Evolutionary conservation across 306 rosid species (phyloP).

Genomic region (Vigna unguiculata): DNA sequence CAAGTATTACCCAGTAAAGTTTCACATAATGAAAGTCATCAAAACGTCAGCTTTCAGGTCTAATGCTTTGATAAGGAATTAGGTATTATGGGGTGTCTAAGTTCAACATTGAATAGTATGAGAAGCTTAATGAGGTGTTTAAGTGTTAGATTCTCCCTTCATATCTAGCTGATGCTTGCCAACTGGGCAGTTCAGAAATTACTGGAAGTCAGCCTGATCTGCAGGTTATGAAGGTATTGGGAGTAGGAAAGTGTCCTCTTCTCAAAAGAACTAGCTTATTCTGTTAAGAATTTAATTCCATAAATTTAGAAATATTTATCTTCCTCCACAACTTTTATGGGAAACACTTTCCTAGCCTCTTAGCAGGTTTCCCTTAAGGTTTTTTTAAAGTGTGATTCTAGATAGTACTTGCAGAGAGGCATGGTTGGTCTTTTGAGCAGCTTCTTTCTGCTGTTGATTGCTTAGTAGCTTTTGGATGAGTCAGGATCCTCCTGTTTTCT

Average conservation of each 20-base stretch:
- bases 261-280: neutral
- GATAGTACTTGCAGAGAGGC: constrained; percentile 3
- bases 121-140: no score
- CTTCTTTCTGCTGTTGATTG: neutral
- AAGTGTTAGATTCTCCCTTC: no score
- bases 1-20: no score
- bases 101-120: no score
- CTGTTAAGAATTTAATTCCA: neutral
- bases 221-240: constrained; percentile 31
- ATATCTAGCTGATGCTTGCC: no score
- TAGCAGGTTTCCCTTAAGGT: neutral
- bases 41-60: no score
- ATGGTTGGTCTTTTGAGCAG: neutral
- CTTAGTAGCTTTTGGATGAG: constrained; percentile 27
- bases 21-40: no score
- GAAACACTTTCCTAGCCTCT: constrained; percentile 8
- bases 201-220: constrained; percentile 19
- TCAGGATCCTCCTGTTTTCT: constrained; percentile 25
- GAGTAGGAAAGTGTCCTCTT: constrained; percentile 24
- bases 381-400: constrained; percentile 6
- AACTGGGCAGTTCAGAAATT: constrained; percentile 9
- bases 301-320: constrained; percentile 16
- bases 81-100: no score
- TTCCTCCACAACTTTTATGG: constrained; percentile 9
- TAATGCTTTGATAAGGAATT: no score